These are phyloP conservation scores for Suillus americanus DNA, from an alignment of 768 basidiomycete species.

Conservation along the genomic window DNA sequence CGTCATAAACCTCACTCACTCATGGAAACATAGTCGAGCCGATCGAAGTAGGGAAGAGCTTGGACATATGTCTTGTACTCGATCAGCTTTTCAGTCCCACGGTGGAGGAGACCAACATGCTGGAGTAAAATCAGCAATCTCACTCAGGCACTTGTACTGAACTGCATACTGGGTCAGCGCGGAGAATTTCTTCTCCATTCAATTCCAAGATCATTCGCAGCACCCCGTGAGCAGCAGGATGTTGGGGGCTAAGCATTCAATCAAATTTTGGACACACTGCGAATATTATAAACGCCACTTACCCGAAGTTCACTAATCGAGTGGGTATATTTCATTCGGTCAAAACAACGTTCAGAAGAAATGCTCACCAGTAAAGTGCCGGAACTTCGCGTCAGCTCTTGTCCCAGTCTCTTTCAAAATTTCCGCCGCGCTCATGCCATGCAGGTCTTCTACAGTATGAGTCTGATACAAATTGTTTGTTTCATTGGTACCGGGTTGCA, in stretches of 20 bases:
- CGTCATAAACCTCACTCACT: constrained; percentile 53
- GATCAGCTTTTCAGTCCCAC: constrained; percentile 98
- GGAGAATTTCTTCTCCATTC: constrained; percentile 93
- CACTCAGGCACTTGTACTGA: neutral
- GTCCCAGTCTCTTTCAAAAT: constrained; percentile 75
- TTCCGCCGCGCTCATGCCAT: constrained; percentile 74
- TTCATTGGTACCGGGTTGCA: constrained; percentile 31
- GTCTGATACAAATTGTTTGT: constrained; percentile 58
- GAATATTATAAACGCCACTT: constrained; percentile 17
- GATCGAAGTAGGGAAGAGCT: constrained; percentile 97
- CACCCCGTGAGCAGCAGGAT: constrained; percentile 98
- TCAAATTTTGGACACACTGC: neutral
- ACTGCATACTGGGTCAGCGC: constrained; percentile 73
- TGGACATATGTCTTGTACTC: constrained; percentile 99
- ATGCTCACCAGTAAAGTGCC: constrained; percentile 87
- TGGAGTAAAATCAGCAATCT: constrained; percentile 24
- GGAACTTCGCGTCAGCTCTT: constrained; percentile 74
- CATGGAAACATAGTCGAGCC: constrained; percentile 99
- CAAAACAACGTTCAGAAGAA: neutral
- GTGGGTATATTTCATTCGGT: constrained; percentile 12
- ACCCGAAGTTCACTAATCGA: constrained; percentile 87
- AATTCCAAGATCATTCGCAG: constrained; percentile 95
- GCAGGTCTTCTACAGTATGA: constrained; percentile 82
- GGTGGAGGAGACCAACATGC: constrained; percentile 95
- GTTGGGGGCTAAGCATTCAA: constrained; percentile 62